Base-by-base conservation (phyloP, 2,329 filamentous ascomycete genomes). In the Fonsecaea pugnacius region DNA sequence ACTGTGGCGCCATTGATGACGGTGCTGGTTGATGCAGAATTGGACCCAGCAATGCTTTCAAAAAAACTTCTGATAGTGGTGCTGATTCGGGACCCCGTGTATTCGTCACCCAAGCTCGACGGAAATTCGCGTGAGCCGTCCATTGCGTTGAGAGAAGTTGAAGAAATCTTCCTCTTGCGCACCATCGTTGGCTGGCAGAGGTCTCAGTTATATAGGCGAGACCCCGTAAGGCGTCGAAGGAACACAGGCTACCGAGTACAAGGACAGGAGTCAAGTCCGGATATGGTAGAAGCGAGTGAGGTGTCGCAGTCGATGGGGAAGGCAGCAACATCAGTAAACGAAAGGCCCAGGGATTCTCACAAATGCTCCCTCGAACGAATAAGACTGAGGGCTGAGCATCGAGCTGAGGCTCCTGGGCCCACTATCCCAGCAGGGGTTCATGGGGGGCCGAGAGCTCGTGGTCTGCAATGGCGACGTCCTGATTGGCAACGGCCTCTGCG, bases 1-100 rank as follows among this genome's bases (percentile, higher is more conserved):
- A 61, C 61, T 14, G 67, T 63, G 7, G 70, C 64, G 24, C 70
- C 70, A 62, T 69, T 70, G 62, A 71, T 68, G 32, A 71, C 69
- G 8, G 70, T 63, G 55, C 70, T 70, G n/a, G 68, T 67, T 4
- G 70, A 67, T 66, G 70, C 67, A 54, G 69, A 35, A 14, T 24
- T 57, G 21, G 61, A 62, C 36, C 66, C 66, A 27, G 66, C 66
- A 38, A 68, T 68, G 56, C 55, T 68, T 36, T 68, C 66, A 35
- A 68, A 68, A 48, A 68, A 64, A 46, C 58, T 46, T 43, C 56
- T 66, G 54, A 68, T 64, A 27, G 64, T 61, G 38, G 56, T 60
- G 48, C 57, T 63, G 33, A 67, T 16, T 55, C 51, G 65, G 21
- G 38, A 62, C 21, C 56, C 60, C 43, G 57, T 9, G n/a, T 51